Evolutionary conservation across 768 basidiomycete species (phyloP).

Genomic region (Mycena venus): DNA sequence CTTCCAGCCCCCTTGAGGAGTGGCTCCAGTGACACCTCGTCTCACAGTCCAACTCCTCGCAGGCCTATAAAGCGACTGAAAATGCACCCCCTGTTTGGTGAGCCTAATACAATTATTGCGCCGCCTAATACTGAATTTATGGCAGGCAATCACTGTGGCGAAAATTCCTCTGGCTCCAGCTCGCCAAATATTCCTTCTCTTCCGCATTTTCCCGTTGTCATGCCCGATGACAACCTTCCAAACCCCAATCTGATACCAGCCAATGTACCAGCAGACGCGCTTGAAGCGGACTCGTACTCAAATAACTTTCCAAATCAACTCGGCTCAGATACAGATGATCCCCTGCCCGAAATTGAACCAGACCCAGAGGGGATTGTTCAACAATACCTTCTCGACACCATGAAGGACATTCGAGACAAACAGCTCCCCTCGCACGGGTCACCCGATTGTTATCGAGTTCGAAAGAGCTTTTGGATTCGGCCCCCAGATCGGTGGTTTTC

Average conservation of each 20-base stretch:
- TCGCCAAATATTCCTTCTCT: background rate
- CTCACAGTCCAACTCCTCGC: background rate
- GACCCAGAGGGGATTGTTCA: background rate
- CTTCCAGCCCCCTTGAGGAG: background rate
- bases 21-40: background rate
- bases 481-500: background rate
- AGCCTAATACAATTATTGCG: background rate
- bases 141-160: background rate
- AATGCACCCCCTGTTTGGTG: background rate
- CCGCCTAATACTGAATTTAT: background rate
- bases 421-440: background rate
- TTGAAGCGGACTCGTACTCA: background rate
- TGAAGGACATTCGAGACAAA: background rate
- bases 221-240: background rate
- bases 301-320: background rate
- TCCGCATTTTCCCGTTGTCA: background rate
- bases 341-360: background rate
- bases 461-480: background rate
- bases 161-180: background rate
- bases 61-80: background rate
- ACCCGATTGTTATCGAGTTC: background rate
- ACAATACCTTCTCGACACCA: background rate
- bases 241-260: background rate
- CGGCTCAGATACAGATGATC: background rate
- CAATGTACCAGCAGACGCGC: no score